Evolutionary conservation across 2,329 filamentous ascomycete genomes (phyloP).

Genomic region (Pseudopyricularia cyperi): DNA sequence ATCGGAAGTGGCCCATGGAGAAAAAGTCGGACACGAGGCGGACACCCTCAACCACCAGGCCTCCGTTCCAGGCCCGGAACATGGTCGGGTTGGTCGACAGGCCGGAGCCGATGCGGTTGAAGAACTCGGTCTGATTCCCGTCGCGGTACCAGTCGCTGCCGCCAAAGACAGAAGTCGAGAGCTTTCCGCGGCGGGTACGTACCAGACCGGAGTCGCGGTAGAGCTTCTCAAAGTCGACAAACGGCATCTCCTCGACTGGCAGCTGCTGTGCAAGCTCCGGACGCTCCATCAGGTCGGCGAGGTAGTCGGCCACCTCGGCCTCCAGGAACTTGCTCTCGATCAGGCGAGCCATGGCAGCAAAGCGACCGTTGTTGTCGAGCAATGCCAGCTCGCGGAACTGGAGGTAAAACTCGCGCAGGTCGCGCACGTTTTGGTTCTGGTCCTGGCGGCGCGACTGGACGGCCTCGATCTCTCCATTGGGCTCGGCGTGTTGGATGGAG

Average conservation of each 20-base stretch:
- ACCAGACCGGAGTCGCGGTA: background rate
- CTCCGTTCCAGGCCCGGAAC: background rate
- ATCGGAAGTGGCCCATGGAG: slow-evolving; percentile 2
- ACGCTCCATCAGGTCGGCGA: background rate
- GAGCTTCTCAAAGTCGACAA: slow-evolving; percentile 1
- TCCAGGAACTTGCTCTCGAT: background rate
- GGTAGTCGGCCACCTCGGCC: background rate
- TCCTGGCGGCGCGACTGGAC: slow-evolving; percentile 2
- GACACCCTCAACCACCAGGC: background rate
- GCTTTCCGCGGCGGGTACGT: background rate
- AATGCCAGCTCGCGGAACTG: slow-evolving; percentile 1
- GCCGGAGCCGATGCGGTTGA: background rate
- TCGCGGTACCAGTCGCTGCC: background rate
- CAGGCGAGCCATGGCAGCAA: background rate
- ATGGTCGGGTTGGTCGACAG: slow-evolving; percentile 1
- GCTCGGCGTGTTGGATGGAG: slow-evolving; percentile 7
- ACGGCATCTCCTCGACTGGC: background rate
- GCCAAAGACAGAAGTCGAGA: background rate
- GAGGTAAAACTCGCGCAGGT: background rate
- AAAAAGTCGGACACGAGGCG: slow-evolving; percentile 1
- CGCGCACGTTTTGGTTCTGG: background rate
- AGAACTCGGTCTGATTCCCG: background rate
- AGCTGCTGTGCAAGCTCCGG: background rate
- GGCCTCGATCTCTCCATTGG: slow-evolving; percentile 10
- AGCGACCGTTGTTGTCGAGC: slow-evolving; percentile 1